Conservation (phyloP, 208 protist genomes). For the Wallacemonas sp. region DNA sequence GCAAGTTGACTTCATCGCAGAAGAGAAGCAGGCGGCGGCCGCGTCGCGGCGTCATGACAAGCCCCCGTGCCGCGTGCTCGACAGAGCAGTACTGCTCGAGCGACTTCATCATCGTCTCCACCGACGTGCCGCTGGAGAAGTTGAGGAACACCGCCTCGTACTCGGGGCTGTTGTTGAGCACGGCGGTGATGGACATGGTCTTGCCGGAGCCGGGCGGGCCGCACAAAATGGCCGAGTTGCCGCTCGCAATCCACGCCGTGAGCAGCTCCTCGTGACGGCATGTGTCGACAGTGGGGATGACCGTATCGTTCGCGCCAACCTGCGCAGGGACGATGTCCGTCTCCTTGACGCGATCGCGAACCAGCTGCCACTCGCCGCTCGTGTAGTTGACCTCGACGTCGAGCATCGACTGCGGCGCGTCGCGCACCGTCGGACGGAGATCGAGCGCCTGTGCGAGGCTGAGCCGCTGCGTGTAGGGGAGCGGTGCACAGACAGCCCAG, state of each 20-base stretch:
- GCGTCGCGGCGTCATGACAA: constrained; percentile 88
- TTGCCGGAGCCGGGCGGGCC: constrained; percentile 98
- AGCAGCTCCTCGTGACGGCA: constrained; percentile 97
- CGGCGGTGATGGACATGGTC: constrained; percentile 97
- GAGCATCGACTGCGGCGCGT: constrained; percentile 51
- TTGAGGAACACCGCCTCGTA: constrained; percentile 97
- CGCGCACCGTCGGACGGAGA: constrained; percentile 35
- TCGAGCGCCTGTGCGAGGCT: constrained; percentile 63
- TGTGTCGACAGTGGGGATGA: constrained; percentile 99
- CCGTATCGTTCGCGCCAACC: constrained; percentile 92
- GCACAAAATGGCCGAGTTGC: constrained; percentile 96
- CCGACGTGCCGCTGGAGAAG: constrained; percentile 97
- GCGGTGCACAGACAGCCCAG: constrained; percentile 94
- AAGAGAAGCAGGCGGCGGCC: constrained; percentile 97
- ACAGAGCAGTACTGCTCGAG: constrained; percentile 98
- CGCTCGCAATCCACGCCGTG: constrained; percentile 93
- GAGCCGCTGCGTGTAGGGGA: constrained; percentile 55
- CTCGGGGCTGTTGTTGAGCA: constrained; percentile 92
- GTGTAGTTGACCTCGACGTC: constrained; percentile 85
- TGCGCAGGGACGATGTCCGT: constrained; percentile 92
- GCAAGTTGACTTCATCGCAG: constrained; percentile 99
- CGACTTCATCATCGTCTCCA: constrained; percentile 96
- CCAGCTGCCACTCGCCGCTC: constrained; percentile 78
- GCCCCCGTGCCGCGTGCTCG: constrained; percentile 88
- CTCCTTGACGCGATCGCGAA: constrained; percentile 73